Evolutionary conservation across 352 stramenopile genomes (phyloP).

Genomic region (Phytophthora nicotianae): DNA sequence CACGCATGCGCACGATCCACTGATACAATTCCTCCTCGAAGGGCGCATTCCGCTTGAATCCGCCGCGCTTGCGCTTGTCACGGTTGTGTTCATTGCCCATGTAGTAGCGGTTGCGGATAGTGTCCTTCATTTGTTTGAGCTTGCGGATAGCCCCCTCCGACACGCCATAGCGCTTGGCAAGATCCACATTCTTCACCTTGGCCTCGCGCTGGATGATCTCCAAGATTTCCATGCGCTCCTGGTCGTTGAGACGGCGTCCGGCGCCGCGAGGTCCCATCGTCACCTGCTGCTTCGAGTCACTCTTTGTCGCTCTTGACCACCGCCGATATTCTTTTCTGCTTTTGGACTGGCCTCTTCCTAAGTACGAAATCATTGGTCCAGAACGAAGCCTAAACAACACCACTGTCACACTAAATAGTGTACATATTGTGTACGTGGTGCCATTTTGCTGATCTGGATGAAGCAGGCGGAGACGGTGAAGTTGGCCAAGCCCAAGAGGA

Average conservation of each 20-base stretch:
- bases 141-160: conserved; percentile 89
- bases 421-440: conserved; percentile 8
- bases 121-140: conserved; percentile 89
- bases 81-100: conserved; percentile 87
- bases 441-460: conserved; percentile 7
- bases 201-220: conserved; percentile 77
- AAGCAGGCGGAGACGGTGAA: not conserved
- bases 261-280: conserved; percentile 76
- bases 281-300: not conserved
- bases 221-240: conserved; percentile 91
- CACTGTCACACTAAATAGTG: conserved; percentile 3
- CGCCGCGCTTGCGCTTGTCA: conserved; percentile 86
- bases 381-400: conserved; percentile 1
- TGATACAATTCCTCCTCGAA: conserved; percentile 88
- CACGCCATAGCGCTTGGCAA: conserved; percentile 86
- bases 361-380: conserved; percentile 44
- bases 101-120: conserved; percentile 80
- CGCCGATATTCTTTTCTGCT: conserved; percentile 7
- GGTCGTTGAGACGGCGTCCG: conserved; percentile 84
- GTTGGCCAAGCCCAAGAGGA: conserved; percentile 12
- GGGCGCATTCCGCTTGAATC: conserved; percentile 80
- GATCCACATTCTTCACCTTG: conserved; percentile 88
- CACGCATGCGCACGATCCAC: conserved; percentile 86
- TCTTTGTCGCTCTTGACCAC: conserved; percentile 8
- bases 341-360: conserved; percentile 25